Base-by-base conservation (phyloP, 2,329 filamentous ascomycete species). In the Ascochyta rabiei region DNA sequence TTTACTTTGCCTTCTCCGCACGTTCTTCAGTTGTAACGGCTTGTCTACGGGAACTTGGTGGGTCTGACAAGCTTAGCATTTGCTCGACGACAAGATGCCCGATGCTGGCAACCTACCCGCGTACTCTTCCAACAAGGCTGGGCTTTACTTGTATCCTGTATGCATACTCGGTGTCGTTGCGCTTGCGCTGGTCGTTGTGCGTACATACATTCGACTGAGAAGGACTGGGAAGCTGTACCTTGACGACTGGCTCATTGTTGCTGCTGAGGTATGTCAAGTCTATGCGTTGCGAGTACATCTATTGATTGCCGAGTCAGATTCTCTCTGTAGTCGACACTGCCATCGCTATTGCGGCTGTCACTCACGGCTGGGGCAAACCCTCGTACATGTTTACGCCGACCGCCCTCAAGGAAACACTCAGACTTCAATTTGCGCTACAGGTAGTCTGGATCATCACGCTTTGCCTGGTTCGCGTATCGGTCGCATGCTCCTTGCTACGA, bases 161-260 rank as follows among this genome's bases (percentile, higher is more conserved):
- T 45, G 55, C 23, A 67, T 59, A 9, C 45, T 71, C 13, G 56
- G 62, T 5, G 38, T 43, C 5, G 33, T 71, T 21, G 57, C 66
- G 7, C 42, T 71, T 2, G 43, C 44, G 16, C 57, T 69, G 21
- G 62, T 64, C 30, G 37, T 63, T 13, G 31, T 56, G 33, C 64
- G 68, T 12, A 59, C 67, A 30, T 68, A 61, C 33, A 67, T 67
- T 4, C 62, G 65, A 7, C 15, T 62, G 30, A 58, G 26, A 5
- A 60, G 64, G 40, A 64, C 57, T 8, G 48, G 48, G 12, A 54
- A 42, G 10, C 31, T 71, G 16, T 57, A 62, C 31, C 33, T 66
- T 8, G 67, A 71, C 47, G 68, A 69, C 56, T 68, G 63, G 66
- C 52, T 69, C 41, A 64, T 71, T 37, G 13, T 67, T 16, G 55